phyloP scores from a whole-genome alignment of 805 yeast species.

The Kodamaea lidongshanica region DNA sequence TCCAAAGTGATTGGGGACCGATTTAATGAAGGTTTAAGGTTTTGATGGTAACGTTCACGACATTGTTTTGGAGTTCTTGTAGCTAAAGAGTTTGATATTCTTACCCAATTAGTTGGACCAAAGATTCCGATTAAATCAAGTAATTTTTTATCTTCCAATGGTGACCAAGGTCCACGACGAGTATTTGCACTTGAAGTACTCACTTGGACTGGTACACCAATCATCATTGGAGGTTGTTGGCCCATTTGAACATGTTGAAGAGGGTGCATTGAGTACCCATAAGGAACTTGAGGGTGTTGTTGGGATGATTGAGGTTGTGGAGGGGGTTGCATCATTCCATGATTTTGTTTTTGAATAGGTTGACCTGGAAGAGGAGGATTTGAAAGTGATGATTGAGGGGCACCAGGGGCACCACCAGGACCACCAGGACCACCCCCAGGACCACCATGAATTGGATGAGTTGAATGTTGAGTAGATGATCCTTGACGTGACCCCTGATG shows the following conservation, averaged over 20 bases:
- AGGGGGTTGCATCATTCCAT: slow-evolving; percentile 1
- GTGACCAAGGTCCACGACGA: slow-evolving; percentile 85
- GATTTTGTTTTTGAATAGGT: background rate
- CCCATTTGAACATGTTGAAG: slow-evolving; percentile 3
- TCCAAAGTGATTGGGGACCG: slow-evolving; percentile 77
- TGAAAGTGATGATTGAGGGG: too few relatives aligned
- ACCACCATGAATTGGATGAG: too few relatives aligned
- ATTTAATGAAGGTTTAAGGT: slow-evolving; percentile 77
- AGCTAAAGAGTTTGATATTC: slow-evolving; percentile 65
- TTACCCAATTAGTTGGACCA: slow-evolving; percentile 87
- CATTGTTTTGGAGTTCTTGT: slow-evolving; percentile 88
- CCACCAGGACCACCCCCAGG: too few relatives aligned
- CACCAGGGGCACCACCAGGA: too few relatives aligned
- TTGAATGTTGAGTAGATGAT: too few relatives aligned
- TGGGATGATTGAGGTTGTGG: slow-evolving; percentile 1
- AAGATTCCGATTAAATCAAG: slow-evolving; percentile 60
- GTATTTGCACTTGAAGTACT: slow-evolving; percentile 9
- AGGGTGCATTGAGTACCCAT: slow-evolving; percentile 3
- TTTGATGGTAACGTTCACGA: slow-evolving; percentile 86
- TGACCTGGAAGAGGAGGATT: too few relatives aligned
- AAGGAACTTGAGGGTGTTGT: background rate
- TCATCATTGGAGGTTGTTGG: slow-evolving; percentile 1
- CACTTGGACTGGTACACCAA: slow-evolving; percentile 6
- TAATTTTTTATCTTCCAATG: slow-evolving; percentile 71
- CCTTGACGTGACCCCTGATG: too few relatives aligned